Conservation (phyloP, 2,329 filamentous ascomycete species). For the Cladophialophora immunda region DNA sequence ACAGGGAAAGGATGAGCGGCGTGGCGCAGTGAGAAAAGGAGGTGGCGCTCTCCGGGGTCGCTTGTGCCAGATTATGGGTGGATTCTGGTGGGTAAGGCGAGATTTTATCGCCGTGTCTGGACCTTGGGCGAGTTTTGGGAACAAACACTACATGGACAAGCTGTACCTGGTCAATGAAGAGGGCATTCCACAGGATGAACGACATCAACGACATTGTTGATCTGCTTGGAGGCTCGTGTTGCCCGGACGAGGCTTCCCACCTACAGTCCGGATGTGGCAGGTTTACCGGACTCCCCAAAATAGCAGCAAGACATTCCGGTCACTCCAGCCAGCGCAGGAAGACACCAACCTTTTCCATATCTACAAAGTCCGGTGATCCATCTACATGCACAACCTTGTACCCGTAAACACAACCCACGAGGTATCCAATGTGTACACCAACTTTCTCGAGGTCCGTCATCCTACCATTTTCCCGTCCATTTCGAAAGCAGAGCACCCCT, state of each 20-base stretch:
- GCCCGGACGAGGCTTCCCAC: not conserved
- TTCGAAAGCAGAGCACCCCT: not conserved
- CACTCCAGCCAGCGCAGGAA: not conserved
- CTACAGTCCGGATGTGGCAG: not conserved
- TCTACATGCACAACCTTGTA: not conserved
- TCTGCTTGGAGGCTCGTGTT: not conserved
- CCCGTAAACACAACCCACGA: not conserved
- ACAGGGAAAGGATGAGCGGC: not conserved
- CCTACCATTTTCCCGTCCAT: not conserved
- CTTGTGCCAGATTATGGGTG: slow-evolving; percentile 4
- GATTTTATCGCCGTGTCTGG: not conserved
- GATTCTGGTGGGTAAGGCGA: not conserved
- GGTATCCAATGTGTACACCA: not conserved
- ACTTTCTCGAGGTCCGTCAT: not conserved
- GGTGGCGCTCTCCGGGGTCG: slow-evolving; percentile 1
- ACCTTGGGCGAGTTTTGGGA: not conserved
- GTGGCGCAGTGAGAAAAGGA: not conserved
- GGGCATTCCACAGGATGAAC: not conserved
- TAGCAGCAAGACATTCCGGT: not conserved
- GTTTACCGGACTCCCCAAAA: not conserved
- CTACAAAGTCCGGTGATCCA: not conserved
- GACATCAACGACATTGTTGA: not conserved
- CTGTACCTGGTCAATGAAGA: not conserved
- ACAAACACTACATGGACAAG: not conserved
- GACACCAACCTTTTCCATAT: not conserved